Evolutionary conservation across 768 basidiomycete genomes (phyloP).

Genomic region (Exsudoporus frostii): DNA sequence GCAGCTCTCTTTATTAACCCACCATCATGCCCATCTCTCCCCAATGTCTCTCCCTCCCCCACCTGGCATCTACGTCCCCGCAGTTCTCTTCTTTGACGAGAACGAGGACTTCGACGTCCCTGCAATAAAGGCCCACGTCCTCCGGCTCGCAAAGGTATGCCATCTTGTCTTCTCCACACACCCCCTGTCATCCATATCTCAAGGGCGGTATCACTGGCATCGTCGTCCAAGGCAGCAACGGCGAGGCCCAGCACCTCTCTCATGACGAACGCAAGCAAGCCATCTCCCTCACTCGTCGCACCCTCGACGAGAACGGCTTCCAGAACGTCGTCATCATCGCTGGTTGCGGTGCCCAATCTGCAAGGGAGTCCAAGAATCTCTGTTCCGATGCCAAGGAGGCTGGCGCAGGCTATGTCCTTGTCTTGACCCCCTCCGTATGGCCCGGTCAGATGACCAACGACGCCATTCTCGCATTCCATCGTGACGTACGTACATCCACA

Average conservation of each 20-base stretch:
- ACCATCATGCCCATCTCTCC: neutral
- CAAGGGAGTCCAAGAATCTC: constrained; percentile 69
- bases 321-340: constrained; percentile 67
- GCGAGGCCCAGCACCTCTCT: constrained; percentile 74
- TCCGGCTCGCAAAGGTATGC: constrained; percentile 66
- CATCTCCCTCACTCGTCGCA: constrained; percentile 63
- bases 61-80: constrained; percentile 72
- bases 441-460: constrained; percentile 59
- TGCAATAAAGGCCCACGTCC: constrained; percentile 65
- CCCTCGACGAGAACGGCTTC: constrained; percentile 71
- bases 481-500: constrained; percentile 41
- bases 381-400: constrained; percentile 73
- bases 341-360: constrained; percentile 81
- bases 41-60: constrained; percentile 46
- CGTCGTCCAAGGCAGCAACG: constrained; percentile 71
- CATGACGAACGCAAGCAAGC: constrained; percentile 65
- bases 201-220: constrained; percentile 74
- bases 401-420: constrained; percentile 78
- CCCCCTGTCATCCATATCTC: constrained; percentile 18
- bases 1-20: neutral
- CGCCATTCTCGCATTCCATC: constrained; percentile 63
- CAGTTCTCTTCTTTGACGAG: constrained; percentile 69
- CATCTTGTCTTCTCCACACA: neutral
- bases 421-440: constrained; percentile 74
- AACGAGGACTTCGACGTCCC: constrained; percentile 69